Percentiles rank a stretch among this genome's conserved stretches.
These are phyloP conservation scores for Ophiosphaerella herpotricha DNA, from an alignment of 2,329 filamentous ascomycete genomes.

Conservation along the genomic window DNA sequence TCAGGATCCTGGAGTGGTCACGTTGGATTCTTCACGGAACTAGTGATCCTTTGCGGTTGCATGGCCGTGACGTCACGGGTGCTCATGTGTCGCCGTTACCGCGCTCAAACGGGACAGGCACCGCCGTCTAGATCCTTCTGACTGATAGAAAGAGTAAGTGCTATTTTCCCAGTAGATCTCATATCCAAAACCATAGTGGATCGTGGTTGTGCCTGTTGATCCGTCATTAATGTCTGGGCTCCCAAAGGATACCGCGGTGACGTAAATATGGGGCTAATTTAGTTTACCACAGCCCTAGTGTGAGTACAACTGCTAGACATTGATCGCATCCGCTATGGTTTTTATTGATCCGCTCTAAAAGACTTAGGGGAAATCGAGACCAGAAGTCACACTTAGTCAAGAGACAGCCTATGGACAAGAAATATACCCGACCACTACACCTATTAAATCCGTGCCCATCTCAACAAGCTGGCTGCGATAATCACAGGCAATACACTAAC, in stretches of 20 bases:
- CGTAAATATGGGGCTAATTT: too few species aligned
- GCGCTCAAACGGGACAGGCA: slow-evolving; percentile 8
- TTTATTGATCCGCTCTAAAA: too few species aligned
- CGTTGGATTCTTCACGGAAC: slow-evolving; percentile 1
- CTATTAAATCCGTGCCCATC: slow-evolving; percentile 35
- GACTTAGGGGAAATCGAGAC: too few species aligned
- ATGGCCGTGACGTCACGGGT: slow-evolving; percentile 16
- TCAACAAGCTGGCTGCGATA: slow-evolving; percentile 56
- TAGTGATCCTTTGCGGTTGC: slow-evolving; percentile 3
- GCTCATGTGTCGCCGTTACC: slow-evolving; percentile 1
- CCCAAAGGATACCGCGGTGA: too few species aligned
- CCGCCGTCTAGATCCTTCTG: neutral
- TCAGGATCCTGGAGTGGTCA: neutral
- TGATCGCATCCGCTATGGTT: too few species aligned
- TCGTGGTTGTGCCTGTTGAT: neutral
- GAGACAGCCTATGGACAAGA: too few species aligned
- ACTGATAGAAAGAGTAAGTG: too few species aligned
- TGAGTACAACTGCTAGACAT: too few species aligned
- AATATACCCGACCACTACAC: neutral
- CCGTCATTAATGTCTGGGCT: neutral
- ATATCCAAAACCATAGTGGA: neutral
- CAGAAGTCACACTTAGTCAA: too few species aligned
- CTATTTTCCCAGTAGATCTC: too few species aligned
- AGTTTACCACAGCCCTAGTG: too few species aligned
- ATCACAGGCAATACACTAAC: slow-evolving; percentile 76